Percentiles rank a stretch among this genome's conserved stretches.
Evolutionary conservation across 345 rosid genomes (phyloP).

Genomic region (Anacardium occidentale): DNA sequence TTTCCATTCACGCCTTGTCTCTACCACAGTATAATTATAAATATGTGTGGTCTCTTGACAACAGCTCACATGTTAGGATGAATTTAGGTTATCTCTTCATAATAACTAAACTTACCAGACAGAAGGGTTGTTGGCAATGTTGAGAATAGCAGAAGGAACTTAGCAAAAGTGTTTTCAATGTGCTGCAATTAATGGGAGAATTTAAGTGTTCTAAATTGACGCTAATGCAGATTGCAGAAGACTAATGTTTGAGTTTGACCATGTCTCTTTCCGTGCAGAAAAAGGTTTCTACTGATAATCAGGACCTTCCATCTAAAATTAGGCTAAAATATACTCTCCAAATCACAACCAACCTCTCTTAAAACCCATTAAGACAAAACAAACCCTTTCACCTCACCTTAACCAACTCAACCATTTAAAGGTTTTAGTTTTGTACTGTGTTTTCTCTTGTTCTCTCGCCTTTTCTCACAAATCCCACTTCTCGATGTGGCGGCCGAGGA

Average conservation of each 20-base stretch:
- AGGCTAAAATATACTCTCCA: conserved; percentile 24
- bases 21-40: background rate
- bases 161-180: no score
- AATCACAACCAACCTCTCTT: conserved; percentile 7
- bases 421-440: background rate
- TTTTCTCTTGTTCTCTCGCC: background rate
- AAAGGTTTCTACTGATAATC: background rate
- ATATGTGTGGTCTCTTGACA: background rate
- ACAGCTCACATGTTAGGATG: conserved; percentile 5
- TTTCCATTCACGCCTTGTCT: conserved; percentile 22
- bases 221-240: background rate
- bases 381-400: conserved; percentile 28
- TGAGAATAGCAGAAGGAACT: no score
- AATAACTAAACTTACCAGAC: no score
- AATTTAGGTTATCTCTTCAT: background rate
- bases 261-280: background rate
- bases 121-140: no score
- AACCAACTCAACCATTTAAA: conserved; percentile 23
- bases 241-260: background rate
- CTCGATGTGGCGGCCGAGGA: conserved; percentile 92
- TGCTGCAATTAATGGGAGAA: no score
- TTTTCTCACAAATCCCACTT: background rate
- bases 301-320: conserved; percentile 33
- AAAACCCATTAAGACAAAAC: conserved; percentile 5
- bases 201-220: no score